phyloP scores from a whole-genome alignment of 108 stramenopile species.

The Skeletonema marinoi region DNA sequence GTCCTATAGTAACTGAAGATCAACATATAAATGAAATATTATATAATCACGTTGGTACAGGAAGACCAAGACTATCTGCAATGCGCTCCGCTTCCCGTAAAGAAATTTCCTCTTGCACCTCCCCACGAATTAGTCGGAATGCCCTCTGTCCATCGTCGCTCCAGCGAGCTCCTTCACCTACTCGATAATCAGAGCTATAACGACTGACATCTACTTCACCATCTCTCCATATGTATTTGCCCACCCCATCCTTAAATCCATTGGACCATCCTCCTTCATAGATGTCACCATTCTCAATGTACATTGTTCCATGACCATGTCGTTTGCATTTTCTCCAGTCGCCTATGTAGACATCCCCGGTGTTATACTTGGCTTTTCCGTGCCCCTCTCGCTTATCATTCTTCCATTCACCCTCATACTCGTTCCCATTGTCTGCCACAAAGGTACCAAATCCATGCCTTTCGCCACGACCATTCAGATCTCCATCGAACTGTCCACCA shows the following conservation, averaged over 20 bases:
- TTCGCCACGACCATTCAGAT: slow-evolving; percentile 44
- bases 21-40: not conserved
- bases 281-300: slow-evolving; percentile 52
- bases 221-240: slow-evolving; percentile 51
- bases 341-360: slow-evolving; percentile 43
- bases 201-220: slow-evolving; percentile 52
- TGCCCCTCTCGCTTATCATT: slow-evolving; percentile 50
- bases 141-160: slow-evolving; percentile 45
- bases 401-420: slow-evolving; percentile 49
- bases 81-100: slow-evolving; percentile 36
- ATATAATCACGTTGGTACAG: slow-evolving; percentile 8
- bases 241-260: slow-evolving; percentile 53
- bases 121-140: slow-evolving; percentile 48
- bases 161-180: slow-evolving; percentile 55
- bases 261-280: slow-evolving; percentile 48
- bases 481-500: slow-evolving; percentile 45
- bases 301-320: slow-evolving; percentile 41
- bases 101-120: slow-evolving; percentile 47
- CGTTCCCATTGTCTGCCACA: slow-evolving; percentile 49
- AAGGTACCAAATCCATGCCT: slow-evolving; percentile 44
- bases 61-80: slow-evolving; percentile 38
- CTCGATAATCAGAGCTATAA: slow-evolving; percentile 51
- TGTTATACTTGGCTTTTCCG: slow-evolving; percentile 36
- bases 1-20: not conserved
- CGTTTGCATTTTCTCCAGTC: slow-evolving; percentile 44